Percentiles rank a stretch among this genome's conserved stretches.
Evolutionary conservation across 2,329 filamentous ascomycete genomes (phyloP).

Genomic region (Purpureocillium takamizusanense): DNA sequence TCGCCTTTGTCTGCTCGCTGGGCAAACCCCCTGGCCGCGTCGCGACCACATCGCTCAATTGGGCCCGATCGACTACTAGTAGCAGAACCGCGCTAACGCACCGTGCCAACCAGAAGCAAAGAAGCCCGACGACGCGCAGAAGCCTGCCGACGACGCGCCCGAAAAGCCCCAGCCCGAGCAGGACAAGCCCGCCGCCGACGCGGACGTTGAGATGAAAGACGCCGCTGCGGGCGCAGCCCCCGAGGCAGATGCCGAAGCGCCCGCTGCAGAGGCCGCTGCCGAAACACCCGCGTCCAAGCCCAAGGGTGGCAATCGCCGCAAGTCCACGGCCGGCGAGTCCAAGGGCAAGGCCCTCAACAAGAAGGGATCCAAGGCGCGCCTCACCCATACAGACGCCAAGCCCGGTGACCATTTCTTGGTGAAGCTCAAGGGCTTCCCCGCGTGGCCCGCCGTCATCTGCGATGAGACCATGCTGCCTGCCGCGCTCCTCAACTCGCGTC

Average conservation of each 20-base stretch:
- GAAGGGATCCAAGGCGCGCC: conserved; percentile 69
- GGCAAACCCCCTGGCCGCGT: no score
- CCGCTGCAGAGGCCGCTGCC: conserved; percentile 13
- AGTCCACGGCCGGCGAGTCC: conserved; percentile 60
- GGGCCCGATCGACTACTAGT: no score
- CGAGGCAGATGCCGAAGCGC: conserved; percentile 17
- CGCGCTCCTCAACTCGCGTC: conserved; percentile 65
- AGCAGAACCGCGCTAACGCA: conserved; percentile 17
- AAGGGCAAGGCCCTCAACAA: conserved; percentile 76
- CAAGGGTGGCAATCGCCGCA: conserved; percentile 57
- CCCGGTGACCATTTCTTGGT: conserved; percentile 89
- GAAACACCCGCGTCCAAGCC: conserved; percentile 22
- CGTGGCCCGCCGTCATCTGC: conserved; percentile 90
- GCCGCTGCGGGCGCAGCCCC: conserved; percentile 19
- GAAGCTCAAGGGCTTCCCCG: conserved; percentile 87
- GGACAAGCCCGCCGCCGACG: conserved; percentile 12
- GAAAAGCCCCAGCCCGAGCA: conserved; percentile 9
- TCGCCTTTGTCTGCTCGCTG: background rate
- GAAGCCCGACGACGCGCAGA: conserved; percentile 17
- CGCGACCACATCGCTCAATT: background rate
- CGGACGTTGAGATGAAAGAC: conserved; percentile 47
- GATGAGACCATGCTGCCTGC: conserved; percentile 90
- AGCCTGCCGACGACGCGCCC: conserved; percentile 12
- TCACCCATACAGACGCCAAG: conserved; percentile 68
- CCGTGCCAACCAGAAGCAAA: conserved; percentile 16